phyloP scores from a whole-genome alignment of 2,329 filamentous ascomycete genomes.

The Byssochlamys sp. region DNA sequence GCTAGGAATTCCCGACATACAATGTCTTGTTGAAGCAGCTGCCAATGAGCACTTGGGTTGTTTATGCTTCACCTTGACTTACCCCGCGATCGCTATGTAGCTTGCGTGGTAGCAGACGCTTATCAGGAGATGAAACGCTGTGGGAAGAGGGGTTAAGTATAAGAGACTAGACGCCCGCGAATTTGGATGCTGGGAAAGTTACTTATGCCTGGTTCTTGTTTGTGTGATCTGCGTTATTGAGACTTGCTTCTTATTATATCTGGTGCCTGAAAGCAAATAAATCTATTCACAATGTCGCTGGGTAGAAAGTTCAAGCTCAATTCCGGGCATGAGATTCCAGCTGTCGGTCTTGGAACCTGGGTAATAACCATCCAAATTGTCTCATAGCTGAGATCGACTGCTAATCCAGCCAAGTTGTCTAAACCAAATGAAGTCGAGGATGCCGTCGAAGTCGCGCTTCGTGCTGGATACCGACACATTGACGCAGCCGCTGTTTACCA shows the following conservation, averaged over 20 bases:
- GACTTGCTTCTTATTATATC: background rate
- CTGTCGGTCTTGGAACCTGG: conserved; percentile 37
- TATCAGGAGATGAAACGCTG: background rate
- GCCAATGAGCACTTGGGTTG: background rate
- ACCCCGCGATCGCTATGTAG: background rate
- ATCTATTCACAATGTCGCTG: conserved; percentile 19
- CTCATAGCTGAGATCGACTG: background rate
- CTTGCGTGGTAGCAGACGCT: background rate
- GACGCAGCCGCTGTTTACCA: conserved; percentile 39
- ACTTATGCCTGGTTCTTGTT: background rate
- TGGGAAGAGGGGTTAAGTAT: background rate
- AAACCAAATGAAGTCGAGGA: conserved; percentile 37
- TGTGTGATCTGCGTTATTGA: background rate
- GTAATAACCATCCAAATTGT: conserved; percentile 9
- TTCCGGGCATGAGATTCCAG: conserved; percentile 34
- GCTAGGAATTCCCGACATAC: background rate
- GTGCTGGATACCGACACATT: conserved; percentile 27
- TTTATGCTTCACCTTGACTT: background rate
- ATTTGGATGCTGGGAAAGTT: background rate
- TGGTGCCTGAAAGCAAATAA: background rate
- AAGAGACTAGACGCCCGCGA: background rate
- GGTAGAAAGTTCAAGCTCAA: conserved; percentile 32
- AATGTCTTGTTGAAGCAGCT: background rate
- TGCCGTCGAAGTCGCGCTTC: conserved; percentile 39
- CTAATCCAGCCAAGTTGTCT: conserved; percentile 16